Conservation (phyloP, 1,284 basidiomycete genomes). For the Trichosporon sp. region DNA sequence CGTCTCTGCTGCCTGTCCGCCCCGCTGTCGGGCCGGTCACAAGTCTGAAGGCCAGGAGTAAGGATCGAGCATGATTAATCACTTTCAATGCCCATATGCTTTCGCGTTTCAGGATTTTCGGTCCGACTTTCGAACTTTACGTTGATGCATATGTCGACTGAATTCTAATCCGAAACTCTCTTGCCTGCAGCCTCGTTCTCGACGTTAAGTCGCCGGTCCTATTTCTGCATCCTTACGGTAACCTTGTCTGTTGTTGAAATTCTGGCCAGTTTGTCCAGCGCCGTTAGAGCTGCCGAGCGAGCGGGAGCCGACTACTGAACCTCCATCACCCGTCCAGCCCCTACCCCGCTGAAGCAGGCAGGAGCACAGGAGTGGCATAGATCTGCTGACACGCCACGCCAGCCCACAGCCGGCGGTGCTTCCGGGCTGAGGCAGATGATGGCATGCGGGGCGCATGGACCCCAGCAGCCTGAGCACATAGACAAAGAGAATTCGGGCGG, state of each 20-base stretch:
- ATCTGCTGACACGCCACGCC: slow-evolving; percentile 11
- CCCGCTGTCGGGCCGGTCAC: background rate
- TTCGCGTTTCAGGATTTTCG: slow-evolving; percentile 17
- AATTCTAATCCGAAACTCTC: background rate
- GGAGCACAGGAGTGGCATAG: background rate
- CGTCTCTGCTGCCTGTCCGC: background rate
- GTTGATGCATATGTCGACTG: background rate
- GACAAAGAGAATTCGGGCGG: background rate
- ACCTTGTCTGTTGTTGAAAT: background rate
- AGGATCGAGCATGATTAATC: background rate
- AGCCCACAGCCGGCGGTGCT: background rate
- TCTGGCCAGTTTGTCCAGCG: background rate
- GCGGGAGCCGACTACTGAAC: background rate
- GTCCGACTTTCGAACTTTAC: slow-evolving; percentile 15
- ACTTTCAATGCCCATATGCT: slow-evolving; percentile 1
- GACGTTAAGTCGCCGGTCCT: too few species aligned
- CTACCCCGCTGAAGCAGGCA: background rate
- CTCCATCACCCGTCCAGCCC: background rate
- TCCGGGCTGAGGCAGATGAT: background rate
- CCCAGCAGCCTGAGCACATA: background rate
- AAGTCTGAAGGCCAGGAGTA: background rate
- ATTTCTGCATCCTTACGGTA: background rate
- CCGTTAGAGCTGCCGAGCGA: background rate
- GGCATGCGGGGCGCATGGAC: slow-evolving; percentile 4
- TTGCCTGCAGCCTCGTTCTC: background rate